Conservation (phyloP, 2,329 filamentous ascomycete species). For the Diatrype stigma region DNA sequence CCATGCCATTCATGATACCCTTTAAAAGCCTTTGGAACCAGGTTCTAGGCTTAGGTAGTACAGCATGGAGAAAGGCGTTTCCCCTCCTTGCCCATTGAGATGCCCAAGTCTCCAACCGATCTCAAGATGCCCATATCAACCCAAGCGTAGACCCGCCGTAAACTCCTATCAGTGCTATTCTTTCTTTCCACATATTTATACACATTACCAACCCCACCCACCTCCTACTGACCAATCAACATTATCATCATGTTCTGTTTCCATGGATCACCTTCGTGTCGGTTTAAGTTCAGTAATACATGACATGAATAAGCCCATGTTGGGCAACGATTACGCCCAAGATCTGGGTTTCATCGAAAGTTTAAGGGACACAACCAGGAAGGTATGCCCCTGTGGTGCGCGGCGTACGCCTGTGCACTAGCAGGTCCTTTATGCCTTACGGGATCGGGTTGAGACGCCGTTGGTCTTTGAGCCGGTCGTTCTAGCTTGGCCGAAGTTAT, state of each 20-base stretch:
- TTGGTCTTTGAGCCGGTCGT: slow-evolving; percentile 54
- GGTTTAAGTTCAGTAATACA: background rate
- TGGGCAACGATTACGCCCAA: background rate
- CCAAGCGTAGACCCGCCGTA: background rate
- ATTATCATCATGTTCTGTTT: slow-evolving; percentile 1
- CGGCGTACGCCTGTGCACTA: background rate
- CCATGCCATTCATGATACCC: background rate
- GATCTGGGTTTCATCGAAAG: background rate
- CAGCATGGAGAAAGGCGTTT: background rate
- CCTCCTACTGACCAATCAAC: background rate
- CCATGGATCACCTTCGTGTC: background rate
- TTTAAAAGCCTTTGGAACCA: background rate
- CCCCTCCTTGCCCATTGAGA: background rate
- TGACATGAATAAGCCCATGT: background rate
- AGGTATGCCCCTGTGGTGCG: too few species aligned
- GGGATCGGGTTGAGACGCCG: slow-evolving; percentile 60
- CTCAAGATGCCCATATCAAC: background rate
- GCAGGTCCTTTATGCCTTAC: slow-evolving; percentile 58
- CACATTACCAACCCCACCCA: background rate
- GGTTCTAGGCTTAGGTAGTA: background rate
- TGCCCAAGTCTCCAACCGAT: background rate
- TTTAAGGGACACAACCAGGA: too few species aligned
- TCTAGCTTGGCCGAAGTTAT: slow-evolving; percentile 48
- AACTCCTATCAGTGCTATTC: background rate
- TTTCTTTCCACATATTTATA: background rate